Evolutionary conservation across 2,329 filamentous ascomycete genomes (phyloP), one percentile per base, ranked within the genome.

Genomic region (Septoria petroselini): DNA sequence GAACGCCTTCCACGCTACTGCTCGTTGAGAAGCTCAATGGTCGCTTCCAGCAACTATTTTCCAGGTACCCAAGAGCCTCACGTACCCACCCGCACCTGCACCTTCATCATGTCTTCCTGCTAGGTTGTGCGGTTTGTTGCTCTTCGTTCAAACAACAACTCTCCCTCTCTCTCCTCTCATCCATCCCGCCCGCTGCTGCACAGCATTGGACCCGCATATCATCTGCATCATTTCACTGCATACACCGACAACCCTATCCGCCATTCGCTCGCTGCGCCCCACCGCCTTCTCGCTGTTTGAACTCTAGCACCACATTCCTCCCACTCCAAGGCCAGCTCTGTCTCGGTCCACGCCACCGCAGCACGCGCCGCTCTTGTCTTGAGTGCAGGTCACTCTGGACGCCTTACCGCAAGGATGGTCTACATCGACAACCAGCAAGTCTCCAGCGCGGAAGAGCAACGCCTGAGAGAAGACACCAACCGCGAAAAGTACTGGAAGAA

Each of bases 401-500:
- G 33, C 29, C 41, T 31, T 35, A 50, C 55, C 48, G 50, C 42
- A 60, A 65, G 42, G 17, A 97, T 97, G 91, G 91, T 95, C 68
- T 80, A 94, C 65, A 85, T 93, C 67, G 89, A 95, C 71, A 83
- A 85, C 66, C 83, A 93, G 71, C 87, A 93, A 68, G 91, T 89
- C 71, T 79, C 91, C 67, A 90, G 86, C 53, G 84, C 87, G 70
- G 91, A 97, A 73, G 91, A 97, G 77, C 86, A 86, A 70, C 85
- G 93, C 41, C 79, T 97, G 61, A 85, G 86, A 66, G 83, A 95
- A 66, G 91, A 97, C 71, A 82, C 84, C 52, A 82, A 91, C 58
- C 84, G 85, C 57, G 80, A 73, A 58, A 91, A 88, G 70, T 97
- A 97, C 76, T 97, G 91, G 91, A 97, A 97, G 81, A 89, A 86